Base-by-base conservation (phyloP, 768 basidiomycete genomes). In the Cystofilobasidium macerans region DNA sequence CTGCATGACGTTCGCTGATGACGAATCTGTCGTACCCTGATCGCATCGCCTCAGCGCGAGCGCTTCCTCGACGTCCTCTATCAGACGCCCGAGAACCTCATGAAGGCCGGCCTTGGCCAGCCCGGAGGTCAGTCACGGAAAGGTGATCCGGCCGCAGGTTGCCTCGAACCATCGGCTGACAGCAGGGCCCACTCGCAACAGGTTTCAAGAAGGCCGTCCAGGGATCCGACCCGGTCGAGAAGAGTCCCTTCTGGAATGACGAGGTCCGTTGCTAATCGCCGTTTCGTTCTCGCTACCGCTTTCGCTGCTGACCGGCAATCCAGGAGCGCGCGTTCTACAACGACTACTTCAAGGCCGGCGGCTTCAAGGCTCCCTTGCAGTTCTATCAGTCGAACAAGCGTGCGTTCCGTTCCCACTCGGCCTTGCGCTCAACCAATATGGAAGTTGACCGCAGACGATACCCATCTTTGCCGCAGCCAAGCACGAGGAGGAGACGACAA, bases 51-150 rank as follows among this genome's bases (percentile, higher is more conserved):
- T 11, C 51, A 54, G 51, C 26, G 51, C 13, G 51, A 54, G 51
- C 51, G 51, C 51, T 54, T 54, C 51, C 51, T 54, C 51, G 51
- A 54, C 51, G 1, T 54, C 14, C 16, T 54, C 2, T 54, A 54
- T 20, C 51, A 54, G 30, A 12, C 30, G 51, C 51, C 51, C 14
- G 51, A 30, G 2, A 1, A 32, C 14, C 51, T 54, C 51, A 30
- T 30, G 28, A 5, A 28, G 51, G 28, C 30, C 13, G 51, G 51
- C 51, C 28, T 54, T 30, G 51, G 51, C 26, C 28, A 54, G 30
- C 51, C 51, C 13, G 51, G 51, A 30, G 51, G n/a, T n/a, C n/a
- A n/a, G n/a, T n/a, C n/a, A n/a, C n/a, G n/a, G n/a, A n/a, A n/a
- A n/a, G n/a, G n/a, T n/a, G n/a, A n/a, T n/a, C n/a, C n/a, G n/a